phyloP scores from a whole-genome alignment of 2,329 filamentous ascomycete genomes.

The Zasmidium cellare region DNA sequence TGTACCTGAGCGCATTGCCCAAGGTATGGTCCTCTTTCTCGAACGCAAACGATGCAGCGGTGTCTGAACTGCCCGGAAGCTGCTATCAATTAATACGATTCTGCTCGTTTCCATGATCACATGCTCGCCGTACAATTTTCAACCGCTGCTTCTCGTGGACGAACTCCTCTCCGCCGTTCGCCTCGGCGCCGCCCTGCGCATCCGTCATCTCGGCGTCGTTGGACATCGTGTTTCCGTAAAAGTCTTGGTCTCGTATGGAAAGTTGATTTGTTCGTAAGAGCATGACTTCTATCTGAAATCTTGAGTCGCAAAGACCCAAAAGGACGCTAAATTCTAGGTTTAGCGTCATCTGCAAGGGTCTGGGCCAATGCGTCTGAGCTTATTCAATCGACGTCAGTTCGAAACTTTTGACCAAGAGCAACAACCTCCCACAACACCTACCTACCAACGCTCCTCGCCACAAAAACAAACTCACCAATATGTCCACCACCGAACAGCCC shows the following conservation, averaged over 20 bases:
- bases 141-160: constrained; percentile 44
- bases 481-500: constrained; percentile 27
- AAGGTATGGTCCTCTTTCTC: constrained; percentile 91
- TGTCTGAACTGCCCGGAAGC: constrained; percentile 81
- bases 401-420: constrained; percentile 10
- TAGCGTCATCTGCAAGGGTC: constrained; percentile 6
- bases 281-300: constrained; percentile 9
- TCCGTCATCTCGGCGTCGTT: constrained; percentile 39
- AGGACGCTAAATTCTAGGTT: constrained; percentile 9
- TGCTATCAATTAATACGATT: constrained; percentile 40
- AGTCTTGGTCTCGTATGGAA: background rate
- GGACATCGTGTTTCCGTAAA: constrained; percentile 18
- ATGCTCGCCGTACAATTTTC: constrained; percentile 37
- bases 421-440: no score
- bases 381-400: constrained; percentile 7
- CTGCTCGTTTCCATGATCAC: background rate
- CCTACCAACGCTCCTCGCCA: background rate
- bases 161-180: constrained; percentile 37
- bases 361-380: constrained; percentile 1
- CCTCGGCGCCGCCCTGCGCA: constrained; percentile 45
- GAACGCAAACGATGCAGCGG: constrained; percentile 93
- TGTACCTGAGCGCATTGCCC: constrained; percentile 88
- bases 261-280: background rate
- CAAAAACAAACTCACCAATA: constrained; percentile 9
- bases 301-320: background rate